Evolutionary conservation across 2,329 filamentous ascomycete genomes (phyloP).

Genomic region (Cladosporium oxysporum): DNA sequence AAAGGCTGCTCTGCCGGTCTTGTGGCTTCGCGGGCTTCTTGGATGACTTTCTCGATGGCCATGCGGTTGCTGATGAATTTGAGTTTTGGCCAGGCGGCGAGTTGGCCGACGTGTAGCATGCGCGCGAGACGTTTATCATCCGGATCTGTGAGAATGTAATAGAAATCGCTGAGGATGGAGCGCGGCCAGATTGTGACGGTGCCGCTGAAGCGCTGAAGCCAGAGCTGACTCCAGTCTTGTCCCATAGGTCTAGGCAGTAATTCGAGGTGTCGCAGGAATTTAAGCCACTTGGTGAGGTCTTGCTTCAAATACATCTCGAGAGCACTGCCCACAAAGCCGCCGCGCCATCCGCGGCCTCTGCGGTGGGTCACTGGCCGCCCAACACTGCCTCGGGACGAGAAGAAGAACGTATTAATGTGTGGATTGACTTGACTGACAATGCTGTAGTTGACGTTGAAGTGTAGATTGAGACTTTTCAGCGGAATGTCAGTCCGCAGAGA

Average conservation of each 20-base stretch:
- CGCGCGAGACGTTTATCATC: slow-evolving; percentile 71
- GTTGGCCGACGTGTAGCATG: slow-evolving; percentile 89
- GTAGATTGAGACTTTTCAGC: slow-evolving; percentile 86
- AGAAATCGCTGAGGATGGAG: slow-evolving; percentile 75
- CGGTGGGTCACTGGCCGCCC: slow-evolving; percentile 93
- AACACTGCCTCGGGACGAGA: slow-evolving; percentile 87
- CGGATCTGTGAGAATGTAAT: slow-evolving; percentile 83
- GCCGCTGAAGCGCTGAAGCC: slow-evolving; percentile 91
- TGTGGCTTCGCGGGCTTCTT: slow-evolving; percentile 55
- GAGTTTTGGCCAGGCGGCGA: slow-evolving; percentile 86
- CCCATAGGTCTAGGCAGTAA: slow-evolving; percentile 85
- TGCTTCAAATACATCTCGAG: slow-evolving; percentile 94
- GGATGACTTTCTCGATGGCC: slow-evolving; percentile 72
- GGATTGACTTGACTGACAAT: slow-evolving; percentile 89
- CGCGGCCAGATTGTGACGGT: slow-evolving; percentile 97
- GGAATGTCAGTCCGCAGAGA: slow-evolving; percentile 93
- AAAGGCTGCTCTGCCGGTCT: slow-evolving; percentile 35
- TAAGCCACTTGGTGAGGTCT: slow-evolving; percentile 96
- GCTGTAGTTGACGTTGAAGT: slow-evolving; percentile 98
- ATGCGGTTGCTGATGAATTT: slow-evolving; percentile 88
- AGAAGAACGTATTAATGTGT: slow-evolving; percentile 98
- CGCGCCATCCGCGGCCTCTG: slow-evolving; percentile 89
- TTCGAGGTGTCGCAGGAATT: slow-evolving; percentile 89
- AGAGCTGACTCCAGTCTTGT: slow-evolving; percentile 96
- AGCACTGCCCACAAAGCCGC: slow-evolving; percentile 89